These are phyloP conservation scores for Lipomyces sp. DNA, from an alignment of 805 yeast species.

Conservation along the genomic window DNA sequence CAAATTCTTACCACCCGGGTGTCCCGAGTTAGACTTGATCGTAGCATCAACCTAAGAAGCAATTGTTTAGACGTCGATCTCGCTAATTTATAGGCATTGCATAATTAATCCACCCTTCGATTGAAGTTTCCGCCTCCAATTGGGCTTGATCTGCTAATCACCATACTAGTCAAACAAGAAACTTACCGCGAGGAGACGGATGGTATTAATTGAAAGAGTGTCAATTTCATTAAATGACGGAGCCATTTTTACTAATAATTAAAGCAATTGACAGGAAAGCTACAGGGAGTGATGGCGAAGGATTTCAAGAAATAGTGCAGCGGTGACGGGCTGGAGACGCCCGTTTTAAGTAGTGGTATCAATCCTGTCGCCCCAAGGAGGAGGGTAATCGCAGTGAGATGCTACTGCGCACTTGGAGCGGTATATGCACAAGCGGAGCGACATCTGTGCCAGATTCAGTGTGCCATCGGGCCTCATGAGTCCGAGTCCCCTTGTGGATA, in stretches of 20 bases:
- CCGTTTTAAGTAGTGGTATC: conserved; percentile 11
- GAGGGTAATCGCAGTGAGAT: neutral
- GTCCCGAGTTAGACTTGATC: conserved; percentile 90
- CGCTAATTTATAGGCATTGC: neutral
- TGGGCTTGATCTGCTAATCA: neutral
- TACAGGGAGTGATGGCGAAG: conserved; percentile 1
- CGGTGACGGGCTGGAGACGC: conserved; percentile 29
- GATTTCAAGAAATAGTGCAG: conserved; percentile 1
- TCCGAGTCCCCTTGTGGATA: neutral
- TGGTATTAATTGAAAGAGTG: conserved; percentile 77
- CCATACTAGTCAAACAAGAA: neutral
- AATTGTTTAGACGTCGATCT: conserved; percentile 20
- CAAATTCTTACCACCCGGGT: conserved; percentile 69
- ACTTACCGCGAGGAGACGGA: conserved; percentile 77
- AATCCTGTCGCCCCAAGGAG: neutral
- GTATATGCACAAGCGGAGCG: neutral
- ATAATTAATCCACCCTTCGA: conserved; percentile 3
- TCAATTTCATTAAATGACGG: conserved; percentile 61
- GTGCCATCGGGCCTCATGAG: neutral
- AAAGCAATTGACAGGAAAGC: conserved; percentile 37
- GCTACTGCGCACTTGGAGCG: neutral
- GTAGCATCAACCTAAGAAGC: conserved; percentile 70
- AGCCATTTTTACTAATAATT: conserved; percentile 26
- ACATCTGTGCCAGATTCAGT: neutral
- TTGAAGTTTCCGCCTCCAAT: neutral